Percentiles rank a stretch among this genome's conserved stretches.
phyloP scores from a whole-genome alignment of 2,329 filamentous ascomycete genomes.

The Scytalidium sp. region DNA sequence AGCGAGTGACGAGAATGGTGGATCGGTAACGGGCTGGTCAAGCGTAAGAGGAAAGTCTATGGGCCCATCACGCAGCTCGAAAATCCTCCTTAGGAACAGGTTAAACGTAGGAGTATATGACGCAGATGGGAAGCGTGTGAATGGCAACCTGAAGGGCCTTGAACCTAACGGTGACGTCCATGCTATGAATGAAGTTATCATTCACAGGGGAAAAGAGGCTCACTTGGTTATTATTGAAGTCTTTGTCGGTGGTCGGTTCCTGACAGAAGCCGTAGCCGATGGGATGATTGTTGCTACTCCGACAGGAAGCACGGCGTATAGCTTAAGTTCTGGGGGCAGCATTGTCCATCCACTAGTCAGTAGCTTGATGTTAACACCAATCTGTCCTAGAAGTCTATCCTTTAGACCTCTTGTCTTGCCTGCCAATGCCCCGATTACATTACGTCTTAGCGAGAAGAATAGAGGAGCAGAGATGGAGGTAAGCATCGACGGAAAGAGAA shows the following conservation, averaged over 20 bases:
- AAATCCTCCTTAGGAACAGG: slow-evolving; percentile 81
- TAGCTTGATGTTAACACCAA: slow-evolving; percentile 85
- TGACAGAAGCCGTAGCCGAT: slow-evolving; percentile 93
- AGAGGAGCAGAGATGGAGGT: slow-evolving; percentile 73
- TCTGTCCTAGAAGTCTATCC: slow-evolving; percentile 86
- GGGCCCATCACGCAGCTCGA: slow-evolving; percentile 69
- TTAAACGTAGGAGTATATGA: slow-evolving; percentile 84
- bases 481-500: slow-evolving; percentile 71
- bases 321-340: slow-evolving; percentile 84
- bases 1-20: slow-evolving; percentile 16
- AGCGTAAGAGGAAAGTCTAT: slow-evolving; percentile 76
- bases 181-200: slow-evolving; percentile 92
- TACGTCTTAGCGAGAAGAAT: slow-evolving; percentile 79
- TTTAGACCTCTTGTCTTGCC: slow-evolving; percentile 91
- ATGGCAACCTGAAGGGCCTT: slow-evolving; percentile 25
- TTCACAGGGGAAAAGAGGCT: slow-evolving; percentile 86
- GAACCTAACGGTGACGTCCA: slow-evolving; percentile 39
- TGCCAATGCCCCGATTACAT: slow-evolving; percentile 76
- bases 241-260: slow-evolving; percentile 80
- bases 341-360: slow-evolving; percentile 94
- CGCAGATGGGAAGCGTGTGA: slow-evolving; percentile 59
- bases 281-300: slow-evolving; percentile 93
- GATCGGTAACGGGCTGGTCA: slow-evolving; percentile 60
- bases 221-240: slow-evolving; percentile 92
- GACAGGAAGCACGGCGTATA: slow-evolving; percentile 94